These are phyloP conservation scores for Sugiyamaella chiloensis DNA, from an alignment of 805 yeast species.

Conservation along the genomic window DNA sequence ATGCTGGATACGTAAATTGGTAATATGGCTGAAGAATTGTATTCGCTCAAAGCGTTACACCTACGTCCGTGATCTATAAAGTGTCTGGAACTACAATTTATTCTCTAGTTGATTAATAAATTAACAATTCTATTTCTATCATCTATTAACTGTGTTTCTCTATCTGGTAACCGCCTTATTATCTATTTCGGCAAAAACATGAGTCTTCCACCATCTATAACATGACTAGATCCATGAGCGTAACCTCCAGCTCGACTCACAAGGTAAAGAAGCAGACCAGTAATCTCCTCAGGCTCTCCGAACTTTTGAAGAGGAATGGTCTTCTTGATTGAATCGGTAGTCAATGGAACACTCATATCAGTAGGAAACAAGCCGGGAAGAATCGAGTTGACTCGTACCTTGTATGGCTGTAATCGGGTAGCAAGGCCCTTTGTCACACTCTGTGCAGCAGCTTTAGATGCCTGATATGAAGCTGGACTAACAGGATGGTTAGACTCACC, in stretches of 20 bases:
- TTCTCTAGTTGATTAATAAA: too few species aligned
- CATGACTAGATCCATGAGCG: constrained; percentile 64
- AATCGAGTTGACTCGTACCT: constrained; percentile 57
- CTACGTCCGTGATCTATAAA: too few species aligned
- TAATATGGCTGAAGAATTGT: too few species aligned
- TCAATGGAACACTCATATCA: constrained; percentile 52
- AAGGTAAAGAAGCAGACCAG: constrained; percentile 65
- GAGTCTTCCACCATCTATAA: constrained; percentile 62
- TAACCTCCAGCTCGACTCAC: constrained; percentile 67
- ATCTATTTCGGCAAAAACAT: constrained; percentile 21
- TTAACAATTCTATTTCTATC: too few species aligned
- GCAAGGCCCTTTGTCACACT: constrained; percentile 57
- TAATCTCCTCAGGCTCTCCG: constrained; percentile 61
- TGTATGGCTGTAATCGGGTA: constrained; percentile 49
- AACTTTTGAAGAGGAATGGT: constrained; percentile 60
- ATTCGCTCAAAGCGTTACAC: too few species aligned
- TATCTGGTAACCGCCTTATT: background rate
- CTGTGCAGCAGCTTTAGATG: constrained; percentile 58
- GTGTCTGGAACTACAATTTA: too few species aligned
- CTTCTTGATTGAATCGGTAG: constrained; percentile 21
- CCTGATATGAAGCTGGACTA: constrained; percentile 52
- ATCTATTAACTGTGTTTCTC: too few species aligned
- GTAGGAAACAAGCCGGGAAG: constrained; percentile 65
- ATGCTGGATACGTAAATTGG: too few species aligned
- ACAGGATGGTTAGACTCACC: constrained; percentile 39